Conservation (phyloP, 192 early-diverging fungal species). For the Paraglomus brasilianum region DNA sequence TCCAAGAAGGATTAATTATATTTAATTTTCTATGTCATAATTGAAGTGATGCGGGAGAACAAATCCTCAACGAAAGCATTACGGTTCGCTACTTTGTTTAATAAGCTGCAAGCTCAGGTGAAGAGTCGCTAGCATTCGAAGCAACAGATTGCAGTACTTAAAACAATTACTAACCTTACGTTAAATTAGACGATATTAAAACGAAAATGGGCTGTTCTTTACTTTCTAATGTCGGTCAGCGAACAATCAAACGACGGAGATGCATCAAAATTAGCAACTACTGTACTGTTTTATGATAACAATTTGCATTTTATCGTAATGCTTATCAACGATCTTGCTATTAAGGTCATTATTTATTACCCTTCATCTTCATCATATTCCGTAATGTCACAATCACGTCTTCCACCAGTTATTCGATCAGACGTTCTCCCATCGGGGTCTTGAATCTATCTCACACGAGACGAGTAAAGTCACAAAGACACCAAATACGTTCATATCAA, state of each 20-base stretch:
- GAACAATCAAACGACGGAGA: constrained; percentile 34
- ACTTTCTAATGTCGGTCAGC: constrained; percentile 52
- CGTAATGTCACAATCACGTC: background rate
- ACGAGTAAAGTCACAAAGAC: background rate
- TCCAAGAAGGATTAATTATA: background rate
- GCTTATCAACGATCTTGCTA: too few relatives aligned
- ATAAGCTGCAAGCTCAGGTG: constrained; percentile 53
- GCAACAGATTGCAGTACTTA: background rate
- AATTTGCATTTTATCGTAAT: background rate
- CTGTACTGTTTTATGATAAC: constrained; percentile 10
- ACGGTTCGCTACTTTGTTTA: constrained; percentile 59
- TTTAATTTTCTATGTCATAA: background rate
- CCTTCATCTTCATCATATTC: too few relatives aligned
- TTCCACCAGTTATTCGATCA: constrained; percentile 26
- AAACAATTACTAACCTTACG: background rate
- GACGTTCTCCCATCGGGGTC: constrained; percentile 24
- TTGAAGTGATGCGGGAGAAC: constrained; percentile 54
- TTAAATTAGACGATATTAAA: constrained; percentile 41
- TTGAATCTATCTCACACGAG: constrained; percentile 10
- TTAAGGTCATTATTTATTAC: too few relatives aligned
- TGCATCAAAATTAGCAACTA: constrained; percentile 13
- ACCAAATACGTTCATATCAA: constrained; percentile 15
- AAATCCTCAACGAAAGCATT: constrained; percentile 51
- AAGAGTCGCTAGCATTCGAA: background rate
- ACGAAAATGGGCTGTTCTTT: constrained; percentile 60